Base-by-base conservation (phyloP, 2,329 filamentous ascomycete species). In the Pleoardoris graminearum region DNA sequence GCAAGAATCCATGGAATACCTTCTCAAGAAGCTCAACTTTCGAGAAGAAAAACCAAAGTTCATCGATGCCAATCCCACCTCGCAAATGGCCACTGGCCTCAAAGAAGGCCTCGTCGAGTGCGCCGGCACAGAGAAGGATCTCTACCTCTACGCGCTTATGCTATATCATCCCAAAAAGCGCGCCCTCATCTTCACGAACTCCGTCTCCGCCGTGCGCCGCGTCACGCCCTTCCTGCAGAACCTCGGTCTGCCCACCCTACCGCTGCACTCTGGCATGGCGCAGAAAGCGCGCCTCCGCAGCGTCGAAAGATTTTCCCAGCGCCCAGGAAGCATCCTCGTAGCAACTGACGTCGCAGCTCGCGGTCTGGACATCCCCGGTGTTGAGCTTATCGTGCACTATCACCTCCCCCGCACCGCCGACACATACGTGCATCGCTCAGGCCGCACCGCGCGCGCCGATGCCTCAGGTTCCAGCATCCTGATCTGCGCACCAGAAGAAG, bases 241-340 rank as follows among this genome's bases (percentile, higher is more conserved):
- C 60, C 84, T 99, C 45, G 84, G 87, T 57, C 80, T 97, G 7
- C 85, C 87, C 2, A 88, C 87, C 1, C 79, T 90, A 10, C 85
- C 89, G 0, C 79, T 99, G 0, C 94, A 99, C 74, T 97, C 91
- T 0, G 89, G 91, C 59, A 97, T 99, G 94, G 82, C 86, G 1
- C 94, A 99, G 75, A 97, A 97, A 73, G 92, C 94, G 3, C 91
- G 94, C 38, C 80, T 97, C n/a, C 86, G 93, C 33, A 93, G 91
- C 1, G 83, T 99, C 2, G 94, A 99, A 70, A 88, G 89, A 35
- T 97, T 99, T 76, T 87, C 88, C 1, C 83, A 83, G 2, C 78
- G 85, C 0, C 71, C 75, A 0, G 79, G 73, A 64, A 83, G 86
- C 1, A 88, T 97, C 39, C 83, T 97, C 2, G 83, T 99, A 16